phyloP scores from a whole-genome alignment of 371 early-diverging fungal genomes.

The Circinella minor region DNA sequence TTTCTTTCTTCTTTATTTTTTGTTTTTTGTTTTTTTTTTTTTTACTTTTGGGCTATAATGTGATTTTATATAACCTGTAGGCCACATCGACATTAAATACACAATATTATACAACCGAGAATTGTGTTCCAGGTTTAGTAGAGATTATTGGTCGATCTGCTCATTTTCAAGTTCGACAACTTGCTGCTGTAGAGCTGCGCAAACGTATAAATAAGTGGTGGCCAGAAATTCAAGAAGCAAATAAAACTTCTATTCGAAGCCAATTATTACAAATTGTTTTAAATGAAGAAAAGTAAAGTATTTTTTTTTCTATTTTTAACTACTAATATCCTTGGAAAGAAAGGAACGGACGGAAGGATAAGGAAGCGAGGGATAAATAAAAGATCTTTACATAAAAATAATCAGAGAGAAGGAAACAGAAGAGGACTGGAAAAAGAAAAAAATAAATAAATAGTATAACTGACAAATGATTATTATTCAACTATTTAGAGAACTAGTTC shows the following conservation, averaged over 20 bases:
- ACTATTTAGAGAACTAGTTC: constrained; percentile 64
- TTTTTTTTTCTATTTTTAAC: neutral
- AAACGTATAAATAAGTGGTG: constrained; percentile 80
- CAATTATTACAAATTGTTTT: constrained; percentile 70
- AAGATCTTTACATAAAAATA: too few species aligned
- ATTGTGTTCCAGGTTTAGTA: constrained; percentile 75
- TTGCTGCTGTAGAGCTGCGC: constrained; percentile 90
- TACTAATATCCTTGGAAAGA: neutral
- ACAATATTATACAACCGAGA: constrained; percentile 64
- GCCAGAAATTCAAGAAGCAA: constrained; percentile 61
- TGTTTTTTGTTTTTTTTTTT: too few species aligned
- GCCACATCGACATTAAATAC: constrained; percentile 70
- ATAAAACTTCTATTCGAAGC: constrained; percentile 63
- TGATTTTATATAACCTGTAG: constrained; percentile 23
- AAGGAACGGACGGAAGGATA: neutral
- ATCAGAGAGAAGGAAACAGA: too few species aligned
- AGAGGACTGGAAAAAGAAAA: too few species aligned
- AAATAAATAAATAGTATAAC: too few species aligned
- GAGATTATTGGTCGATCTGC: constrained; percentile 65
- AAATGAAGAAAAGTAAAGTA: constrained; percentile 69
- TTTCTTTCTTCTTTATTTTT: too few species aligned
- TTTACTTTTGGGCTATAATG: too few species aligned
- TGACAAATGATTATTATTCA: too few species aligned
- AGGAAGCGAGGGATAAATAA: too few species aligned
- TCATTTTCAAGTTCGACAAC: constrained; percentile 76